phyloP scores from a whole-genome alignment of 129 eudicot species.

The Rutidosis leptorrhynchoides region DNA sequence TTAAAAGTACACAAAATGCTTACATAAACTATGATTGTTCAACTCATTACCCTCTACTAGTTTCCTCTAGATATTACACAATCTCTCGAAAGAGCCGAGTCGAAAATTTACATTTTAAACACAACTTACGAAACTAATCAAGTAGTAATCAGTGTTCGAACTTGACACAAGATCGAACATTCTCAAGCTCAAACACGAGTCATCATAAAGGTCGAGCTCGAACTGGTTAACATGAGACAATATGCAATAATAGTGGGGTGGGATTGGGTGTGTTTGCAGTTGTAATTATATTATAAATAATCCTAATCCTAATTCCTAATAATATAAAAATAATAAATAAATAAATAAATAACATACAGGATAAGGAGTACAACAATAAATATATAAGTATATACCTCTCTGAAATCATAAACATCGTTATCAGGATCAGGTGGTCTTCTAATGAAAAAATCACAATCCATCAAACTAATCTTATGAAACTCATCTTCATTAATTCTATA shows the following conservation, averaged over 20 bases:
- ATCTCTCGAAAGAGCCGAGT: background rate
- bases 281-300: too few species aligned
- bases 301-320: too few species aligned
- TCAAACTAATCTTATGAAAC: conserved; percentile 72
- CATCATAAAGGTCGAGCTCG: background rate
- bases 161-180: background rate
- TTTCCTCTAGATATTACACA: background rate
- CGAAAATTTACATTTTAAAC: background rate
- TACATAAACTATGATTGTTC: background rate
- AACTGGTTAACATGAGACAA: background rate
- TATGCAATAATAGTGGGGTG: background rate
- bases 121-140: background rate
- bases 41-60: background rate
- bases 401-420: conserved; percentile 76
- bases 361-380: background rate
- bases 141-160: background rate
- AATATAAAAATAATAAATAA: background rate
- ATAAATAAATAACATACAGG: background rate
- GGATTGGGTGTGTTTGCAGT: background rate
- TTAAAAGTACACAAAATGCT: background rate
- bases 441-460: conserved; percentile 92
- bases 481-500: conserved; percentile 89
- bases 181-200: too few species aligned
- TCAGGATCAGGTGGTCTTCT: conserved; percentile 95
- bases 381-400: conserved; percentile 54